Base-by-base conservation (phyloP, 495 filamentous ascomycete species). In the Paragyromitra xinjiangensis region DNA sequence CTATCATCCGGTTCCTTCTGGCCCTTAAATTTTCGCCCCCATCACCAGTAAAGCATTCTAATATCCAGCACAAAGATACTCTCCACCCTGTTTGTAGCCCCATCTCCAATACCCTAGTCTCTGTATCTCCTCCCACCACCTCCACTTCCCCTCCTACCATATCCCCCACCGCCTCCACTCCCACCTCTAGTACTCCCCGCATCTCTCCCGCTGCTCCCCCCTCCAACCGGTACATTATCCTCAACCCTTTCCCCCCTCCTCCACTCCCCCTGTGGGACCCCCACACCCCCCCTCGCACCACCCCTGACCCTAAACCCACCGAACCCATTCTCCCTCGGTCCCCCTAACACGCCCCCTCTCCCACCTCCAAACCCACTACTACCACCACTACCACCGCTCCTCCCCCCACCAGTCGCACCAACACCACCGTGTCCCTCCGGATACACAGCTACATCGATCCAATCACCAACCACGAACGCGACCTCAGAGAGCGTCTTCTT, bases 401-500 rank as follows among this genome's bases (percentile, higher is more conserved):
- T 78, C 22, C 81, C 81, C 83, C 85, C 84, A 22, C 79, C 82
- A 11, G 87, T 82, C 7, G 91, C 88, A 65, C 89, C 89, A 24
- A 97, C 90, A n/a, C 87, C 87, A 0, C 93, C 94, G 80, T 94
- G 91, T 55, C 87, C 84, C 81, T 90, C 83, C 16, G 95, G 93
- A 55, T 92, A 90, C 26, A 98, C 90, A 2, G 93, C 92, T 82
- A 91, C 93, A 69, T 90, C 89, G 26, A 98, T 87, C 82, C 91
- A 97, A 84, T 97, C 95, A 0, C 95, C 95, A 72, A 94, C 90
- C 39, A 98, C 91, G 78, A 97, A 97, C 34, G 89, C 86, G 44
- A 88, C 89, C 55, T 96, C 93, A 59, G 85, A 84, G 51, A 98
- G 84, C 55, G 92, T 92, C 84, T 91, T 94, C 9, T 90, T 88